Percentiles rank a stretch among this genome's conserved stretches.
phyloP scores from a whole-genome alignment of 208 protist species.

The Acanthamoeba lenticulata region DNA sequence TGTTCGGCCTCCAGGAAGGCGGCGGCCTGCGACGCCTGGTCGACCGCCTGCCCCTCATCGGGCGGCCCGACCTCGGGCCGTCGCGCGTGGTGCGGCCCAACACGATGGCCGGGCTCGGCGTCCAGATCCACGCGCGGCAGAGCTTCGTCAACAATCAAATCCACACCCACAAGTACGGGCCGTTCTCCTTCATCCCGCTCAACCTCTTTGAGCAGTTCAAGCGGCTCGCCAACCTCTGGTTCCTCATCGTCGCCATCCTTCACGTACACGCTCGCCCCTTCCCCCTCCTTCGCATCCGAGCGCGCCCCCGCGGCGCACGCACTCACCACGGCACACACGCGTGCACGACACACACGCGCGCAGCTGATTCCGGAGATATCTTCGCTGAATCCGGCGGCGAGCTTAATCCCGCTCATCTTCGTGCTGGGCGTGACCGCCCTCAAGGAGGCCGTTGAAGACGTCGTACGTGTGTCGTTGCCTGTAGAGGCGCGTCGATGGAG shows the following conservation, averaged over 20 bases:
- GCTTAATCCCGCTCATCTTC: slow-evolving; percentile 78
- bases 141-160: slow-evolving; percentile 88
- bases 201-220: slow-evolving; percentile 97
- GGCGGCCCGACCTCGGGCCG: not conserved
- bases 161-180: slow-evolving; percentile 94
- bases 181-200: slow-evolving; percentile 93
- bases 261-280: too few relatives aligned
- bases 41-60: not conserved
- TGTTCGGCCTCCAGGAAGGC: not conserved
- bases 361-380: slow-evolving; percentile 72
- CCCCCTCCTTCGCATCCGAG: too few relatives aligned
- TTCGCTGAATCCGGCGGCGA: slow-evolving; percentile 31
- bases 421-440: slow-evolving; percentile 82
- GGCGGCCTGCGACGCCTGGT: not conserved
- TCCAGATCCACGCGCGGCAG: not conserved
- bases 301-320: not conserved
- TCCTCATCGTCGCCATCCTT: slow-evolving; percentile 93
- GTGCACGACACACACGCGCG: not conserved
- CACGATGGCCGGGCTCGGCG: not conserved
- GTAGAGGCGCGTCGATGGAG: too few relatives aligned
- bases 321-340: not conserved
- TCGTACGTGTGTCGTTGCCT: slow-evolving; percentile 56
- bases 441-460: slow-evolving; percentile 86
- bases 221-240: slow-evolving; percentile 95
- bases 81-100: not conserved